Evolutionary conservation across 2,329 filamentous ascomycete genomes (phyloP).

Genomic region (Aspergillus novoparasiticus): DNA sequence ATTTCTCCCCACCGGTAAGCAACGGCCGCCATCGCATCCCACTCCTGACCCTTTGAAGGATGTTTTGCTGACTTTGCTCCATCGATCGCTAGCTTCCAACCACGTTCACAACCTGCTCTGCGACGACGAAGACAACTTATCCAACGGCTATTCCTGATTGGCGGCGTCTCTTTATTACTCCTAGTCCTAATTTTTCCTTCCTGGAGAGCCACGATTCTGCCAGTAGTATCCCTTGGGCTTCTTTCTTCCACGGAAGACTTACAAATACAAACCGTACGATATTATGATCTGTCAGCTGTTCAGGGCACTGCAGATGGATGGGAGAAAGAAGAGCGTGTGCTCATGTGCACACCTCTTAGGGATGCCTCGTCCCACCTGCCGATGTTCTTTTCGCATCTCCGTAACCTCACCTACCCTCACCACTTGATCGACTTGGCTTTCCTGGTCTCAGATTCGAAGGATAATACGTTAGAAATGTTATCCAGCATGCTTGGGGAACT

Average conservation of each 20-base stretch:
- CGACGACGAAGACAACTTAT: constrained; percentile 74
- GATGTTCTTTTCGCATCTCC: constrained; percentile 98
- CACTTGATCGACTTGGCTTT: constrained; percentile 96
- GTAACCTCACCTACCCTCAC: constrained; percentile 96
- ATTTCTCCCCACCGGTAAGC: constrained; percentile 85
- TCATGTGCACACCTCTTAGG: constrained; percentile 90
- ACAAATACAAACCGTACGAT: constrained; percentile 90
- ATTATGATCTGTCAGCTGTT: constrained; percentile 92
- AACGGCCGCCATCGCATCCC: neutral
- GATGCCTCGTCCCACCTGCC: constrained; percentile 89
- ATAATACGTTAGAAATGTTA: constrained; percentile 78
- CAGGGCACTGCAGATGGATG: constrained; percentile 90
- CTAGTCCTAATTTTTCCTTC: constrained; percentile 76
- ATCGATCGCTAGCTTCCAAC: constrained; percentile 69
- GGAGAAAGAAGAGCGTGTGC: constrained; percentile 93
- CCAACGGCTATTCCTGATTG: constrained; percentile 63
- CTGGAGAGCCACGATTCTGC: constrained; percentile 64
- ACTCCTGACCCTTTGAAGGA: neutral
- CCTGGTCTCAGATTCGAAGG: constrained; percentile 95
- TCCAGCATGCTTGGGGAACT: constrained; percentile 74
- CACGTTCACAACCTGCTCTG: constrained; percentile 72
- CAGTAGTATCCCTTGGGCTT: constrained; percentile 69
- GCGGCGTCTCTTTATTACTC: constrained; percentile 60
- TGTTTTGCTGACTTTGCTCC: neutral
- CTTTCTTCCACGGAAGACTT: constrained; percentile 68